Conservation (phyloP, 2,329 filamentous ascomycete species). For the Fusarium verrucosum region DNA sequence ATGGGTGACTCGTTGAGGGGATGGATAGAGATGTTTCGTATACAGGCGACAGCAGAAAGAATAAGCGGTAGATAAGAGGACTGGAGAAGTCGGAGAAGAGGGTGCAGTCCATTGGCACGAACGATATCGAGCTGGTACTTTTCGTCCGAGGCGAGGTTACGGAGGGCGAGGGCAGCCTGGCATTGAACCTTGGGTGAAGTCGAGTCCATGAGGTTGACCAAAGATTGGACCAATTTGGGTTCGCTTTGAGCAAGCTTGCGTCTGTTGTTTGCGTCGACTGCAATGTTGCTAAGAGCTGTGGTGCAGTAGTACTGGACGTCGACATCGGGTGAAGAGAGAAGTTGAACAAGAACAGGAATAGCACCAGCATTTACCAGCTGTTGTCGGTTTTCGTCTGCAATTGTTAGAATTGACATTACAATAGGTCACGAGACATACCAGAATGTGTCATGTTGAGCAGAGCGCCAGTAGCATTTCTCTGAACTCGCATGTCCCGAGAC, state of each 20-base stretch:
- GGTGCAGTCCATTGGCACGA: slow-evolving; percentile 82
- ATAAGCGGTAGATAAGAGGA: slow-evolving; percentile 96
- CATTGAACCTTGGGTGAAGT: slow-evolving; percentile 98
- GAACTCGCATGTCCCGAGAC: slow-evolving; percentile 98
- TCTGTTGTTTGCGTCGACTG: slow-evolving; percentile 89
- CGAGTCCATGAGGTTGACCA: slow-evolving; percentile 97
- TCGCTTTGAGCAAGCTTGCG: slow-evolving; percentile 92
- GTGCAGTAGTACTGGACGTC: slow-evolving; percentile 99
- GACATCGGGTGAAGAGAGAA: slow-evolving; percentile 90
- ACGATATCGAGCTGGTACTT: slow-evolving; percentile 99
- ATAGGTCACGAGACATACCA: slow-evolving; percentile 64
- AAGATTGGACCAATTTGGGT: slow-evolving; percentile 87
- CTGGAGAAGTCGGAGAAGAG: slow-evolving; percentile 88
- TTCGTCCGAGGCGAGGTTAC: slow-evolving; percentile 96
- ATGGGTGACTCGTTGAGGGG: slow-evolving; percentile 98
- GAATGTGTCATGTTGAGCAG: slow-evolving; percentile 99
- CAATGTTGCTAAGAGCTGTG: slow-evolving; percentile 97
- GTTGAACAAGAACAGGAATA: slow-evolving; percentile 96
- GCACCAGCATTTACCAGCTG: slow-evolving; percentile 96
- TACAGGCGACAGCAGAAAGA: slow-evolving; percentile 95
- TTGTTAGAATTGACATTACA: slow-evolving; percentile 31
- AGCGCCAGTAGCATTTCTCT: slow-evolving; percentile 95
- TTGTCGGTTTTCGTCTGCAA: slow-evolving; percentile 91
- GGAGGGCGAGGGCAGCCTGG: slow-evolving; percentile 90
- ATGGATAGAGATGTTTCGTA: slow-evolving; percentile 98